These are phyloP conservation scores for Elongisporangium anandrum DNA, from an alignment of 352 stramenopile species.

Conservation along the genomic window DNA sequence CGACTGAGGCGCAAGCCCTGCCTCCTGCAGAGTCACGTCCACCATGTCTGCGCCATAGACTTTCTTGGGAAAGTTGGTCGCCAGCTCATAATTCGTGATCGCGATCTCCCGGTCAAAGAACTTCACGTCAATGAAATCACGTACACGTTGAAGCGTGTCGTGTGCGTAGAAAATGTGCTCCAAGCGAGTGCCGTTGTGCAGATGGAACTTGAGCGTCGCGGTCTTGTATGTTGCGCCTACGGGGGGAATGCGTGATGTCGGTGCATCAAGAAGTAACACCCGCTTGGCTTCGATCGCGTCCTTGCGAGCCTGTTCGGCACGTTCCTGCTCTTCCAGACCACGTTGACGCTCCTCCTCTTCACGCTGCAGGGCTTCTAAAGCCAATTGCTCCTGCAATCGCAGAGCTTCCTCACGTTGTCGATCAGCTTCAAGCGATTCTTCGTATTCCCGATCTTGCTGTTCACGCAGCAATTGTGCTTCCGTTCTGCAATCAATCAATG, in stretches of 20 bases:
- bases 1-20: conserved; percentile 62
- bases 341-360: conserved; percentile 34
- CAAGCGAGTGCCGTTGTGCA: conserved; percentile 72
- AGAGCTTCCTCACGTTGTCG: conserved; percentile 65
- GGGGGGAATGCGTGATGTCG: conserved; percentile 42
- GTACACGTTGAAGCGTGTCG: conserved; percentile 72
- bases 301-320: conserved; percentile 23
- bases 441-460: conserved; percentile 93
- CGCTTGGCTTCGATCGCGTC: conserved; percentile 60
- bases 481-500: conserved; percentile 18
- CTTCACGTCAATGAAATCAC: conserved; percentile 78
- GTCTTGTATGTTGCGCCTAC: conserved; percentile 61
- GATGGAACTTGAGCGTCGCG: conserved; percentile 72
- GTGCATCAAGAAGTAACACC: conserved; percentile 29
- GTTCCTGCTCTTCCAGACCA: conserved; percentile 18
- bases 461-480: conserved; percentile 87
- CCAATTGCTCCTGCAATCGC: conserved; percentile 38
- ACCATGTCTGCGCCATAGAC: conserved; percentile 57
- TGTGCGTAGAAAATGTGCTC: conserved; percentile 80
- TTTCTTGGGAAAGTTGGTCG: conserved; percentile 84
- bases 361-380: conserved; percentile 29
- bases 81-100: conserved; percentile 79
- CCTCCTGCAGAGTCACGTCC: conserved; percentile 62
- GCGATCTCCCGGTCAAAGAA: conserved; percentile 74
- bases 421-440: conserved; percentile 89